Base-by-base conservation (phyloP, 805 yeast species). In the Suhomyces kilbournensis region DNA sequence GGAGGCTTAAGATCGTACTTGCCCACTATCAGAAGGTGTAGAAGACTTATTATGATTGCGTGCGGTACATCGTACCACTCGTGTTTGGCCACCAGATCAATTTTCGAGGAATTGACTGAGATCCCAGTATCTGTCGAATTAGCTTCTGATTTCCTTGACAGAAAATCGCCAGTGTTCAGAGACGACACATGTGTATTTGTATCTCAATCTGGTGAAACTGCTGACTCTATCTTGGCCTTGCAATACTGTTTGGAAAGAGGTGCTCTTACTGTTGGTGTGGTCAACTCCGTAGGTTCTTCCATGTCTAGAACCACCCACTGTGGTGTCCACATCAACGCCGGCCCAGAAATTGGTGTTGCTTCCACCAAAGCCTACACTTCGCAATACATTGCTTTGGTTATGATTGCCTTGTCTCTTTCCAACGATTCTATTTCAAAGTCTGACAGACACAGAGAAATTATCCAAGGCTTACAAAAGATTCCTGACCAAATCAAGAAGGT, bases 41-140 rank as follows among this genome's bases (percentile, higher is more conserved):
- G 97, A 75, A 84, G 99, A 73, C 81, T 94, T 63, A 89, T 92
- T 54, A 94, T 94, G 98, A 89, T 94, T 75, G 99, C 99, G 1
- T 94, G 99, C 76, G 99, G 99, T 76, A 94, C 99, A 6, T 94
- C 99, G 0, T 94, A 92, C 69, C 99, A 94, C 74, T 94, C 99
- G 15, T 94, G 99, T 78, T 75, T 94, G 68, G 99, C 99, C 19
- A 93, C 97, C 20, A 85, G 99, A 73, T 88, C 97, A 14, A 86
- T 91, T 58, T 92, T 94, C 68, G 99, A 94, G 74, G 99, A 94
- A 69, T 80, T 94, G 64, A 90, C 97, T 30, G 98, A 93, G 67
- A 88, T 91, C 55, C 97, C 97, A 6, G 97, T 91, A 6, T 76
- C 88, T 44, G 96, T 92, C 38, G 97, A 92, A 69, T 80, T 92